These are phyloP conservation scores for Termitomyces sp. DNA, from an alignment of 768 basidiomycete genomes.

Conservation along the genomic window DNA sequence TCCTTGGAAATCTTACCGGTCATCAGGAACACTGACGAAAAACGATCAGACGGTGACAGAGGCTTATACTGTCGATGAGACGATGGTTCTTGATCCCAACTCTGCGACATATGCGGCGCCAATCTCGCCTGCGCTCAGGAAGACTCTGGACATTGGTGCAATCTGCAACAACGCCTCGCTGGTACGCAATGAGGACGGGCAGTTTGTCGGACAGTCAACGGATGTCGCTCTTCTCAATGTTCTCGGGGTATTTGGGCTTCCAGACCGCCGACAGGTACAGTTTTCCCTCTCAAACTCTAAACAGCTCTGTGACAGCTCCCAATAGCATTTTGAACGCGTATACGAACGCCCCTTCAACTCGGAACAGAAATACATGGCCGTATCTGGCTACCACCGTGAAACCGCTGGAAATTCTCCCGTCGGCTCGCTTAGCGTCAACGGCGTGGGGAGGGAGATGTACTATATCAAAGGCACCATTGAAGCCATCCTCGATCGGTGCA, in stretches of 20 bases:
- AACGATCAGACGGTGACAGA: slow-evolving; percentile 96
- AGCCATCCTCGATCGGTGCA: slow-evolving; percentile 78
- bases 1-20: not conserved
- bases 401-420: slow-evolving; percentile 7
- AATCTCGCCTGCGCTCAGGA: slow-evolving; percentile 63
- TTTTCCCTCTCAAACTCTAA: not conserved
- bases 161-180: slow-evolving; percentile 86
- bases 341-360: slow-evolving; percentile 89
- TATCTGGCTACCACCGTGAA: slow-evolving; percentile 66
- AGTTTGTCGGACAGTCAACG: slow-evolving; percentile 82
- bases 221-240: slow-evolving; percentile 90
- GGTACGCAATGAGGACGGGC: slow-evolving; percentile 59
- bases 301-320: not conserved
- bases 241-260: slow-evolving; percentile 55
- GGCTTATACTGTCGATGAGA: slow-evolving; percentile 83
- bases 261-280: slow-evolving; percentile 69
- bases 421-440: slow-evolving; percentile 22
- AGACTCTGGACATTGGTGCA: slow-evolving; percentile 76
- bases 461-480: slow-evolving; percentile 95
- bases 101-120: slow-evolving; percentile 28
- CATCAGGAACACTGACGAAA: slow-evolving; percentile 81
- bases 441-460: slow-evolving; percentile 60
- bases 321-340: slow-evolving; percentile 61
- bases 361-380: slow-evolving; percentile 90
- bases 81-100: slow-evolving; percentile 56